Conservation (phyloP, 495 filamentous ascomycete genomes). For the Cercophora scortea region DNA sequence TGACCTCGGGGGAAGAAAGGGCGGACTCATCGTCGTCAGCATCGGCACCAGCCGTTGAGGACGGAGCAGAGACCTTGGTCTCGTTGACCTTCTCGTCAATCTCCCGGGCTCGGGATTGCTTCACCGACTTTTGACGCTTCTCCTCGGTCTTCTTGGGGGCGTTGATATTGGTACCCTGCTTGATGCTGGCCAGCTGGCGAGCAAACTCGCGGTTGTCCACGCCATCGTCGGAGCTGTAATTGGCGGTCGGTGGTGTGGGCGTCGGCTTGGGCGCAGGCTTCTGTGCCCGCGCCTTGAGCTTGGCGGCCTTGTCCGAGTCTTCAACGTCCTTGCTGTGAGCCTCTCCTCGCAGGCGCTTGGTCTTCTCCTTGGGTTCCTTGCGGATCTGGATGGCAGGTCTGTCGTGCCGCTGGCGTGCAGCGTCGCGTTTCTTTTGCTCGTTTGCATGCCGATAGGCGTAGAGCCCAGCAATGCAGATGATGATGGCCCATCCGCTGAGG, state of each 20-base stretch:
- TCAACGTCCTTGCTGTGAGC: constrained; percentile 16
- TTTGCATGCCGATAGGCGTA: constrained; percentile 11
- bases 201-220: constrained; percentile 68
- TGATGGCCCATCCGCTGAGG: constrained; percentile 48
- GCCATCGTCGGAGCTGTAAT: constrained; percentile 46
- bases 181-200: constrained; percentile 56
- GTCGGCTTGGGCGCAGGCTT: constrained; percentile 9
- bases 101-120: constrained; percentile 44
- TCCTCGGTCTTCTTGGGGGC: constrained; percentile 51
- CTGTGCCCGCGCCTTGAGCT: constrained; percentile 22
- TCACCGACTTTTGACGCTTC: constrained; percentile 52
- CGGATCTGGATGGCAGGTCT: constrained; percentile 27
- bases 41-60: constrained; percentile 70
- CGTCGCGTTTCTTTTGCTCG: constrained; percentile 11
- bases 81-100: constrained; percentile 22
- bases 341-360: constrained; percentile 22
- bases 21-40: constrained; percentile 75
- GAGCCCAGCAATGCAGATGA: constrained; percentile 41
- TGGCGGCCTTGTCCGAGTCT: constrained; percentile 21
- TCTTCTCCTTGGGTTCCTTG: constrained; percentile 27
- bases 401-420: constrained; percentile 15
- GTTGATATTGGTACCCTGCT: constrained; percentile 52
- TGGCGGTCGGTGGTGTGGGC: not conserved
- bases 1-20: constrained; percentile 50
- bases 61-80: constrained; percentile 44